phyloP scores from a whole-genome alignment of 176 grass and related monocot species.

The Poa annua region DNA sequence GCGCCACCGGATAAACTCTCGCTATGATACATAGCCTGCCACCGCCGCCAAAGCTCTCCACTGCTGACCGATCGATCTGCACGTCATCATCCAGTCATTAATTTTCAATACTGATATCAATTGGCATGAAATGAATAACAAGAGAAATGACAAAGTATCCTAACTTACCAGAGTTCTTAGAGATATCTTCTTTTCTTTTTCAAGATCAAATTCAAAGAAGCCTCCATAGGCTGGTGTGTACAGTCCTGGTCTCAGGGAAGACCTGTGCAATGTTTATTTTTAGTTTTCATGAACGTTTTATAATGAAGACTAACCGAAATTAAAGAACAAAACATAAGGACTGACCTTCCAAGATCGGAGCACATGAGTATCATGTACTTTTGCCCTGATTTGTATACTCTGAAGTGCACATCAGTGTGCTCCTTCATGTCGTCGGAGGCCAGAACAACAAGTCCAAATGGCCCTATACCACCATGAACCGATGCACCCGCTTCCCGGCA shows the following conservation, averaged over 20 bases:
- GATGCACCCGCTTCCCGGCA: background rate
- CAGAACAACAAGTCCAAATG: slow-evolving; percentile 10
- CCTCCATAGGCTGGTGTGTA: slow-evolving; percentile 14
- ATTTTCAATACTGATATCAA: background rate
- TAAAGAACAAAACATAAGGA: background rate
- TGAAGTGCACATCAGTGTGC: background rate
- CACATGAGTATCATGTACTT: slow-evolving; percentile 20
- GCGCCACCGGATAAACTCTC: background rate
- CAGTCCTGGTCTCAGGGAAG: slow-evolving; percentile 9
- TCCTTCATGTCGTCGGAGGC: background rate
- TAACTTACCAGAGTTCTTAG: slow-evolving; percentile 3
- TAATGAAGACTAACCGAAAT: background rate
- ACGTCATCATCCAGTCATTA: background rate
- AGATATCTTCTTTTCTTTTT: slow-evolving; percentile 6
- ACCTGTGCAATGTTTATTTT: background rate
- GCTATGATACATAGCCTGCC: slow-evolving; percentile 15
- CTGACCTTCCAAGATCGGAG: background rate
- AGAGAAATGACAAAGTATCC: background rate
- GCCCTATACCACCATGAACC: background rate
- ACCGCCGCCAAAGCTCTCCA: slow-evolving; percentile 16
- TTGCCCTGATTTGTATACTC: slow-evolving; percentile 10
- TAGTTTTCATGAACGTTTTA: background rate
- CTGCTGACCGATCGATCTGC: background rate
- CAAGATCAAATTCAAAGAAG: slow-evolving; percentile 8
- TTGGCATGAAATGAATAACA: background rate